These are phyloP conservation scores for Pilasporangium apinafurcum DNA, from an alignment of 352 stramenopile species.

Conservation along the genomic window DNA sequence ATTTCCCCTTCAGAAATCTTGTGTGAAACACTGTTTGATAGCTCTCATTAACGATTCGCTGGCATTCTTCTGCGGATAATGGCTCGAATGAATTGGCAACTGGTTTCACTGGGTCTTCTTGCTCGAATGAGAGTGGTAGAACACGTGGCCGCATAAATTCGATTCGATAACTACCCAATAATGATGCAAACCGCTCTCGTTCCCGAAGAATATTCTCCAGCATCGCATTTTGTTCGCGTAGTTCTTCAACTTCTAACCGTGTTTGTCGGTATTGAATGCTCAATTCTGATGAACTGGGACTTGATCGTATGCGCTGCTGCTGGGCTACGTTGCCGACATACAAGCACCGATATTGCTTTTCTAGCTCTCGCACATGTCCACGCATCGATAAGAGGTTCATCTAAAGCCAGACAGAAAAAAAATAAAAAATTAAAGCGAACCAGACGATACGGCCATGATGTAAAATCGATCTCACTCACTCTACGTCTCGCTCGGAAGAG, in stretches of 20 bases:
- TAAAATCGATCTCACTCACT: no score
- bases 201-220: conserved; percentile 25
- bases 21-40: conserved; percentile 39
- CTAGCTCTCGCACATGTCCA: conserved; percentile 21
- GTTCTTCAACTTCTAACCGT: conserved; percentile 17
- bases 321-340: conserved; percentile 9
- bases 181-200: conserved; percentile 33
- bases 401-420: conserved; percentile 6
- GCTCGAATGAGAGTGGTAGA: conserved; percentile 1
- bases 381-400: conserved; percentile 36
- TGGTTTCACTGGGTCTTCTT: no score
- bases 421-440: no score
- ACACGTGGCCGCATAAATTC: conserved; percentile 15
- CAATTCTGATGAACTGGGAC: no score
- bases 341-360: conserved; percentile 20
- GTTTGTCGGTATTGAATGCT: conserved; percentile 22
- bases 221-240: conserved; percentile 23
- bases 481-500: conserved; percentile 7
- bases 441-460: no score
- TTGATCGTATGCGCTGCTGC: no score
- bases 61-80: conserved; percentile 21
- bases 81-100: no score
- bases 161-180: conserved; percentile 22
- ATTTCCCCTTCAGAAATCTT: conserved; percentile 20
- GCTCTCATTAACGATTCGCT: conserved; percentile 42